Base-by-base conservation (phyloP, 352 stramenopile species). In the Phytophthora colocasiae region DNA sequence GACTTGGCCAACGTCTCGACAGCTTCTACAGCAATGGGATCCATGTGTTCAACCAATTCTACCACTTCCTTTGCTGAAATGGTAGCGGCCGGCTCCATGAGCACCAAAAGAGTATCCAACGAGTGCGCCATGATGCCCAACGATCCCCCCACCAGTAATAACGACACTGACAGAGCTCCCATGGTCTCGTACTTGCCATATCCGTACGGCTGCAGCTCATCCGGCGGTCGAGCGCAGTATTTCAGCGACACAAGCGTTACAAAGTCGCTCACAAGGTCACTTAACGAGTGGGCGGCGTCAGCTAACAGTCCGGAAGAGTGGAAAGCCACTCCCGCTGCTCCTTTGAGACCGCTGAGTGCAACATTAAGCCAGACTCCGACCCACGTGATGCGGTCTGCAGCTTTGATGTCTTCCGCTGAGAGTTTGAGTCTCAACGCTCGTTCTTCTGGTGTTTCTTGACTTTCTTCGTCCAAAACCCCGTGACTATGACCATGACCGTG, bases 221-320 rank as follows among this genome's bases (percentile, higher is more conserved):
- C 96, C 0, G 96, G 83, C n/a, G 96, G 95, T n/a, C 96, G 76
- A 2, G 92, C 74, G 31, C 88, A 97, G 48, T 98, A 90, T 60
- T 93, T 90, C 17, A 98, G 85, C 27, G 92, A 75, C 58, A 89
- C 89, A 6, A 99, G 77, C 15, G 97, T 99, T 39, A 99, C 94
- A 63, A 92, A 96, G 73, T 99, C 97, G 51, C 83, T 97, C 36
- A 98, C 84, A 27, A 99, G 77, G 81, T 99, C 97, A 61, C 81
- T 96, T 11, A 98, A 66, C 1, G 90, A 98, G 84, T 99, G 97
- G 14, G 90, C 93, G 1, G 97, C 96, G 73, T 99, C 97, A 3
- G 96, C 93, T 47, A 99, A 73, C 29, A 99, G 71, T 8, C 90
- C 95, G 0, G 91, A 87, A 4, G 90, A 98, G 78, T 96, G 79